Evolutionary conservation across 2,329 filamentous ascomycete species (phyloP).

Genomic region (Colletotrichum sp.): DNA sequence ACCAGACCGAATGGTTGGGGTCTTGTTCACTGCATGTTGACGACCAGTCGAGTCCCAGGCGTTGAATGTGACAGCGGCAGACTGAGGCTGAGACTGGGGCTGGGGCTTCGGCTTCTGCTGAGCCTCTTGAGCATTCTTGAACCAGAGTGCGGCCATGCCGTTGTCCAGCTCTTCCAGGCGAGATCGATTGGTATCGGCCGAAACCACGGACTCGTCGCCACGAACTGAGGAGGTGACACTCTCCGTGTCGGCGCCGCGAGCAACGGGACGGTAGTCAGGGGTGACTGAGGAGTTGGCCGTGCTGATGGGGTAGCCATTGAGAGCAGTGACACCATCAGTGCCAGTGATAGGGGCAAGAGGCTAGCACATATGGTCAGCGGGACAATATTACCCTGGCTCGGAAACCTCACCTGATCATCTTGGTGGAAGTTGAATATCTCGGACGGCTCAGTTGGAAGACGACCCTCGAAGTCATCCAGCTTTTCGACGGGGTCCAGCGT

Average conservation of each 20-base stretch:
- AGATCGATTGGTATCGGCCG: not conserved
- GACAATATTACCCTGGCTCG: not conserved
- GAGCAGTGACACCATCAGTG: not conserved
- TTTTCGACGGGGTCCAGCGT: not conserved
- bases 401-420: not conserved
- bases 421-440: constrained; percentile 2
- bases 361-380: not conserved
- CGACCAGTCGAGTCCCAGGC: constrained; percentile 35
- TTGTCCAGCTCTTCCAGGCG: not conserved
- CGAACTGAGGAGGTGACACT: not conserved
- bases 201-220: not conserved
- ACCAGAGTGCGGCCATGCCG: not conserved
- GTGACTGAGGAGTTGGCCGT: not conserved
- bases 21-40: constrained; percentile 25
- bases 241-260: not conserved
- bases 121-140: not conserved
- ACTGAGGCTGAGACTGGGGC: not conserved
- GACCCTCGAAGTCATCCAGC: not conserved
- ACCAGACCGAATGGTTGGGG: constrained; percentile 21
- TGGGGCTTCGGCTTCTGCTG: not conserved
- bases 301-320: not conserved
- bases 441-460: constrained; percentile 1
- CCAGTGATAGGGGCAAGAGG: constrained; percentile 12
- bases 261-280: not conserved
- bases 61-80: not conserved